These are phyloP conservation scores for Metschnikowia dekortorum DNA, from an alignment of 805 yeast species.

Conservation along the genomic window DNA sequence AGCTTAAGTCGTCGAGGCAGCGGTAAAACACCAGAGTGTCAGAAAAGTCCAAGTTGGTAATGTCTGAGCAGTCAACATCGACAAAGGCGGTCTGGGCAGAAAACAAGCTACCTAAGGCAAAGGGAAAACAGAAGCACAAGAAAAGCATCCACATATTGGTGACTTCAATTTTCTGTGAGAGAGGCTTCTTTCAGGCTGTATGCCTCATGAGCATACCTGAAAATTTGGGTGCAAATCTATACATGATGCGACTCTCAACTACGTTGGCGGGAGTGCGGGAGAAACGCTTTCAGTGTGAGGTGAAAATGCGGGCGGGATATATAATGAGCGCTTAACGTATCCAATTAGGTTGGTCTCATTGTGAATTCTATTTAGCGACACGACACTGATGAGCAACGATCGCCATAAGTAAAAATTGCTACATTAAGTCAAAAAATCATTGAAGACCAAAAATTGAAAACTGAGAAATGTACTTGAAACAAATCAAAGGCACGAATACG, in stretches of 20 bases:
- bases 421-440: no score
- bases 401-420: no score
- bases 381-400: no score
- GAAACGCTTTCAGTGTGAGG: background rate
- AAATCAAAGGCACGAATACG: no score
- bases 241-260: background rate
- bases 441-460: no score
- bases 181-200: background rate
- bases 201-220: background rate
- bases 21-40: background rate
- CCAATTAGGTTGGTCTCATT: no score
- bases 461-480: no score
- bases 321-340: no score
- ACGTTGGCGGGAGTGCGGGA: no score
- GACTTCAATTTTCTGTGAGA: background rate
- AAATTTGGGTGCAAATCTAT: background rate
- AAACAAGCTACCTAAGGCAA: background rate
- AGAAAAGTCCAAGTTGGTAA: background rate
- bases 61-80: background rate
- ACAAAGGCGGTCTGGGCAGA: background rate
- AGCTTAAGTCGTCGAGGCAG: slow-evolving; percentile 1
- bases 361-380: no score
- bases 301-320: background rate
- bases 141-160: background rate
- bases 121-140: background rate